Base-by-base conservation (phyloP, 805 yeast species). In the Metschnikowia kofuensis region DNA sequence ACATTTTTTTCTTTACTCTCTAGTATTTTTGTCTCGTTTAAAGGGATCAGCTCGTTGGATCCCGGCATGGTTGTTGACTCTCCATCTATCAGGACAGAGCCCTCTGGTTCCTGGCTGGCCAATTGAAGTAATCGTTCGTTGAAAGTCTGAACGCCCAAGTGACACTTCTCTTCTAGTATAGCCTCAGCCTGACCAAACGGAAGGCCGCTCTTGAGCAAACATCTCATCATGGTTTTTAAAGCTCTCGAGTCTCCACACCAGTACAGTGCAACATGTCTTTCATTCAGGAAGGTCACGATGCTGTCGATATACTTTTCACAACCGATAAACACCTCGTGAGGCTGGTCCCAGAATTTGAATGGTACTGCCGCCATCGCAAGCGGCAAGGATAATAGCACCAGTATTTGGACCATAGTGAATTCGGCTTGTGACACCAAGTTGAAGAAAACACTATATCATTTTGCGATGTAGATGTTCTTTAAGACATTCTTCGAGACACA, bases 231-330 rank as follows among this genome's bases (percentile, higher is more conserved):
- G n/a, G 40, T 40, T 7, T 27, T 11, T 3, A 39, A 16, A 8
- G 48, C 44, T 16, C 35, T 26, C 1, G 5, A 12, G 27, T 16
- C 31, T 7, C 35, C n/a, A 12, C 43, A 45, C 36, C 36, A 34
- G n/a, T 34, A 34, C 36, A 34, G 36, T 12, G 36, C 15, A 11
- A n/a, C n/a, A 7, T 34, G 3, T 34, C 36, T 12, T 8, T 34
- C 36, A 9, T 30, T 38, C 29, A 39, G 43, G 31, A 34, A 26
- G 11, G 10, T 11, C 15, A 37, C 32, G 7, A 44, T 14, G n/a
- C 27, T 35, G 39, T 35, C n/a, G 39, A 45, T 39, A 26, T 35
- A 39, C 5, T 35, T 35, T 29, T 35, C 36, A 35, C 48, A 45
- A 7, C 40, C 40, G n/a, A 40, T 41, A 21, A 27, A 40, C 7